Evolutionary conservation across 345 rosid species (phyloP).

Genomic region (Odontarrhena argentea): DNA sequence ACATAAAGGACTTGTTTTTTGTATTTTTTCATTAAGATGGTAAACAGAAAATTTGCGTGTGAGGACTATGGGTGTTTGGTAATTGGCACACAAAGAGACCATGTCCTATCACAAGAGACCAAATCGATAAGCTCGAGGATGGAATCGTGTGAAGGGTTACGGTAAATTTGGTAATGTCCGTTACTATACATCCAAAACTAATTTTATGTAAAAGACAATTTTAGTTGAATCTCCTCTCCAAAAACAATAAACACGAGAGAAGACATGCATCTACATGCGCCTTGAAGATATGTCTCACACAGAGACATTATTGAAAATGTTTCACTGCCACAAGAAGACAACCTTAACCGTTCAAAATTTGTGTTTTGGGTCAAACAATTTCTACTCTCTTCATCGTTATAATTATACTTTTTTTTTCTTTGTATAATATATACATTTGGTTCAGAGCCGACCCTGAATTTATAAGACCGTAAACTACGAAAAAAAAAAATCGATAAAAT

Average conservation of each 20-base stretch:
- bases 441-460: too few relatives aligned
- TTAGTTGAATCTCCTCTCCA: constrained; percentile 11
- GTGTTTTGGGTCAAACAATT: constrained; percentile 17
- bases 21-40: too few relatives aligned
- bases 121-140: not conserved
- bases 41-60: not conserved
- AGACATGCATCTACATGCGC: constrained; percentile 34
- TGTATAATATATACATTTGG: not conserved
- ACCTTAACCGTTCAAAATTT: constrained; percentile 24
- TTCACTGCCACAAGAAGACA: constrained; percentile 29
- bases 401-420: not conserved
- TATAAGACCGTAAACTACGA: too few relatives aligned
- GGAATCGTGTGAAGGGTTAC: constrained; percentile 3
- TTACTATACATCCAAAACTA: constrained; percentile 21
- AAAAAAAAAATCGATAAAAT: too few relatives aligned
- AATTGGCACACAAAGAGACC: not conserved
- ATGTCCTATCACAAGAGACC: not conserved
- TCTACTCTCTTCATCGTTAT: constrained; percentile 4
- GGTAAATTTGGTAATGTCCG: constrained; percentile 1
- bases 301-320: constrained; percentile 22
- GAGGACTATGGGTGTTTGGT: not conserved
- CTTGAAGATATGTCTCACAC: constrained; percentile 26
- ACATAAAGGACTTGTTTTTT: too few relatives aligned
- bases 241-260: constrained; percentile 30
- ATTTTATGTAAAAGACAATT: constrained; percentile 13